Conservation (phyloP, 768 basidiomycete genomes). For the Hirschioporus abietinus region DNA sequence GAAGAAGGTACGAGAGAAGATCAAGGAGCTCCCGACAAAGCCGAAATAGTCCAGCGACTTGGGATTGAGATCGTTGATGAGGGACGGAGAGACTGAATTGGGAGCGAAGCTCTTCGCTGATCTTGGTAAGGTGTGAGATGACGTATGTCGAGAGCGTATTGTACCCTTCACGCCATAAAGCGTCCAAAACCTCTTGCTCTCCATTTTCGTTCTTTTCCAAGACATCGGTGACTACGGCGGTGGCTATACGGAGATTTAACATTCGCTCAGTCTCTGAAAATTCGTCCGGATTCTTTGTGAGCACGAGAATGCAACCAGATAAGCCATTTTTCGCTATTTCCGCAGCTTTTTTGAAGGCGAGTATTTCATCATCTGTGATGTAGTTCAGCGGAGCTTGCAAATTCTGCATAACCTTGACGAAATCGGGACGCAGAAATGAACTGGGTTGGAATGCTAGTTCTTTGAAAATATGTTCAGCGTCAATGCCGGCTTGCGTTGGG, state of each 20-base stretch:
- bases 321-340: conserved; percentile 66
- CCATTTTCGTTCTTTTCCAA: conserved; percentile 45
- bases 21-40: conserved; percentile 48
- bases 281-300: conserved; percentile 42
- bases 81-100: conserved; percentile 42
- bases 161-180: conserved; percentile 54
- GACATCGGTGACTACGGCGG: conserved; percentile 51
- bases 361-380: conserved; percentile 56
- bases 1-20: conserved; percentile 43
- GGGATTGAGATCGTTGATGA: conserved; percentile 29
- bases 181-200: conserved; percentile 49
- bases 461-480: conserved; percentile 64
- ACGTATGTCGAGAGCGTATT: conserved; percentile 56
- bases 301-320: conserved; percentile 55
- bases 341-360: conserved; percentile 56
- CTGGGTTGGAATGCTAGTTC: conserved; percentile 56
- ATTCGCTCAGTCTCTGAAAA: conserved; percentile 45
- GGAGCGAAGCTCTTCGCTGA: conserved; percentile 47
- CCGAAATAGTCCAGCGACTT: conserved; percentile 51
- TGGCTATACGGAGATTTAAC: conserved; percentile 61
- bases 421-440: conserved; percentile 52
- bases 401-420: conserved; percentile 53
- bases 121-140: conserved; percentile 42
- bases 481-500: conserved; percentile 57
- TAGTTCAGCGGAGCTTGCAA: conserved; percentile 54